Base-by-base conservation (phyloP, 257 asterid species). In the Solanum infundibuliforme region DNA sequence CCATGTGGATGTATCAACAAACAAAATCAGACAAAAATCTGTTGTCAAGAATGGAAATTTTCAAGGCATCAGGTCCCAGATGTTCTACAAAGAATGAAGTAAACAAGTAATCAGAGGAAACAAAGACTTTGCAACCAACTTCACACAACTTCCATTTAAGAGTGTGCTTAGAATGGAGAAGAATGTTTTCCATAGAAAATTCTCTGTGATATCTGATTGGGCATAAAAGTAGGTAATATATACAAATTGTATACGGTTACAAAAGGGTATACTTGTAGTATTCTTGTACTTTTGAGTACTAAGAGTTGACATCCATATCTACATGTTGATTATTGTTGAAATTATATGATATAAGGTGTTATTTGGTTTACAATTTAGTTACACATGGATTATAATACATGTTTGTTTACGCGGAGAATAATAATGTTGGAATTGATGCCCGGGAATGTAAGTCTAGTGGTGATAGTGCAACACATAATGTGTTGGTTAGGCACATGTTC, bases 21-120 rank as follows among this genome's bases (percentile, higher is more conserved):
- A 86, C 62, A 73, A 83, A 86, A 38, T 86, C 87, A 88, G 83
- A 91, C 88, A 88, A 83, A 84, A 46, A 92, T 91, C 93, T 82
- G 85, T 48, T 29, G 69, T 48, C 85, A 48, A 81, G 43, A 82
- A 48, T 48, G 69, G 31, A 48, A 48, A 29, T 5, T 48, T 18
- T 82, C 35, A 48, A 43, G 39, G 85, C 43, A 82, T 82, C 69
- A 18, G 69, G 69, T 46, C 43, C 69, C 20, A 79, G 66, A 79
- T 79, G 16, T 79, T 25, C 6, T 41, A 25, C 85, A 25, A 43
- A 79, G 66, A 79, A 79, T 43, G 85, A 79, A 82, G 66, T 38
- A 27, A 79, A 43, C 38, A 79, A 43, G 85, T 43, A 43, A 79
- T 79, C 25, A 43, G 43, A 82, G 20, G 29, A 82, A 81, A 48